Evolutionary conservation across 2,329 filamentous ascomycete genomes (phyloP), one percentile per base, ranked within the genome.

Genomic region (Drechslerella stenobrocha): DNA sequence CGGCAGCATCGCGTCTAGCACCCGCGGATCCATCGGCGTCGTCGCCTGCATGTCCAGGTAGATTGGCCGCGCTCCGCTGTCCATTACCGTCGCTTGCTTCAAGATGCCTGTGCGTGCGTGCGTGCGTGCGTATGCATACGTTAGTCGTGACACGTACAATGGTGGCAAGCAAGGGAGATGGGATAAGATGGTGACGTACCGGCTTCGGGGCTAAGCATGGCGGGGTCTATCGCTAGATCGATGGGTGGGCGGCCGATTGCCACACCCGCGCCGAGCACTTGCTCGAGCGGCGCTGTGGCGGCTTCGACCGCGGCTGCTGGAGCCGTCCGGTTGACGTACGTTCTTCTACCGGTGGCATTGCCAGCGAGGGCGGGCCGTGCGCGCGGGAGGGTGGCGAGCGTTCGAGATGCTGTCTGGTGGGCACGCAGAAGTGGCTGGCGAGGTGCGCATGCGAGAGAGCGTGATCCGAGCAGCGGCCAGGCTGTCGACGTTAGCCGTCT

Each of bases 11-110:
- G 90, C 88, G 77, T 98, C 93, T 45, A 98, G 83, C 28, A 98
- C 93, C 71, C 93, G 85, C 22, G 93, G 93, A 74, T 98, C 93
- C 65, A 93, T 85, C 15, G 93, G 93, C 0, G 93, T 98, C 0
- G 93, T 98, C 32, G 93, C 90, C 79, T 98, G 93, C 87, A 96
- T 96, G 76, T 98, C 93, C 55, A 98, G 86, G 74, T 98, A 98
- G 75, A 98, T 97, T 35, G 93, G 93, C 65, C 93, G 83, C 70
- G 89, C 87, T 63, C 93, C 93, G 77, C 95, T 86, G 72, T 96
- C 91, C 87, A 97, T 89, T 70, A 96, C 81, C 9, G 90, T 90
- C 6, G 91, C 92, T 76, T 96, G 87, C 80, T 93, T 95, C 70
- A 98, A 80, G 45, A 96, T 87, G 71, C 88, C 88, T 82, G 65